These are phyloP conservation scores for Brassica rapa DNA, from an alignment of 345 rosid species.

Conservation along the genomic window DNA sequence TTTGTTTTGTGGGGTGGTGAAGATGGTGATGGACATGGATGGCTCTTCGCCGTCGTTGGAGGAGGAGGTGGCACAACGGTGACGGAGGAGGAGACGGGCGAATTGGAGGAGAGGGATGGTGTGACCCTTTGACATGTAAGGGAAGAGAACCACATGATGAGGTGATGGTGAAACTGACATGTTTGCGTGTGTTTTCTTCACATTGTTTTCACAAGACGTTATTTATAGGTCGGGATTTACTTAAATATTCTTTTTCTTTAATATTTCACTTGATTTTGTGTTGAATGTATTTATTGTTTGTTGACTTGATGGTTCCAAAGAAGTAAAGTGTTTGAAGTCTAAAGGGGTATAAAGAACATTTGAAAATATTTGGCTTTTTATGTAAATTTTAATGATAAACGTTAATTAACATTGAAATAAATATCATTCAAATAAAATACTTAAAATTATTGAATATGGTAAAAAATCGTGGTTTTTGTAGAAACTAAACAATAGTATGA, in stretches of 20 bases:
- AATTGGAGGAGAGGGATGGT: constrained; percentile 71
- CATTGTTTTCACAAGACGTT: not conserved
- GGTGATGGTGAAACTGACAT: constrained; percentile 7
- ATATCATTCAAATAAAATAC: not conserved
- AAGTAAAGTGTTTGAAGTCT: not conserved
- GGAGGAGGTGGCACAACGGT: not conserved
- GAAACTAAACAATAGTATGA: not conserved
- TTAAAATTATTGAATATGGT: not conserved
- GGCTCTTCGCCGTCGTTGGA: not conserved
- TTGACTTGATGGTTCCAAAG: constrained; percentile 22
- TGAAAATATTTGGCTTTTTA: not conserved
- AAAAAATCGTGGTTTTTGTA: not conserved
- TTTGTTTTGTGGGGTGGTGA: constrained; percentile 68
- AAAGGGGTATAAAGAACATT: not conserved
- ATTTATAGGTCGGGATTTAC: constrained; percentile 6
- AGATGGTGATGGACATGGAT: constrained; percentile 47
- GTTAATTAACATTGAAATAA: not conserved
- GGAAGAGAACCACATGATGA: constrained; percentile 62
- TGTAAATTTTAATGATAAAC: not conserved
- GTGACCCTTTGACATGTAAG: constrained; percentile 89
- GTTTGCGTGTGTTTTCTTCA: not conserved
- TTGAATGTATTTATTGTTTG: not conserved
- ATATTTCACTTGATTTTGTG: not conserved
- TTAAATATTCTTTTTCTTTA: not conserved
- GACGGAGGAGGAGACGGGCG: constrained; percentile 65